Evolutionary conservation across 495 filamentous ascomycete genomes (phyloP).

Genomic region (Penicillium roqueforti): DNA sequence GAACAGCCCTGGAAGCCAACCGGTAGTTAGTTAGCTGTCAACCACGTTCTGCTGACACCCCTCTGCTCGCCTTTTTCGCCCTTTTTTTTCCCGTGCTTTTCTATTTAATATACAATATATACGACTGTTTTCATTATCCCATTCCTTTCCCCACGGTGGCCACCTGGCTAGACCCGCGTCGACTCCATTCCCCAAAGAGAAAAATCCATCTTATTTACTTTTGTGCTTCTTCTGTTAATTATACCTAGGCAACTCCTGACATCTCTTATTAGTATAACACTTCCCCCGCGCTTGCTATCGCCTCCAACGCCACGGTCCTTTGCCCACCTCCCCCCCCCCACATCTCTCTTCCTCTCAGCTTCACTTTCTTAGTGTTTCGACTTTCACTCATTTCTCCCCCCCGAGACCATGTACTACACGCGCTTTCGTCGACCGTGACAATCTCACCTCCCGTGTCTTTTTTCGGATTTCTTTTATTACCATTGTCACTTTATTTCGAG

Average conservation of each 20-base stretch:
- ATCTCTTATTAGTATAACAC: slow-evolving; percentile 8
- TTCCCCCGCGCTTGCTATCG: slow-evolving; percentile 17
- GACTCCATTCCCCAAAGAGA: slow-evolving; percentile 7
- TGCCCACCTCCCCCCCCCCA: slow-evolving; percentile 8
- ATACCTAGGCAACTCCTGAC: slow-evolving; percentile 3
- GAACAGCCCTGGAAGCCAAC: background rate
- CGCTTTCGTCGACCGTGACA: slow-evolving; percentile 23
- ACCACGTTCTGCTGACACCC: slow-evolving; percentile 11
- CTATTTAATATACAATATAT: slow-evolving; percentile 5
- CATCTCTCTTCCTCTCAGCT: background rate
- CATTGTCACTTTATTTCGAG: background rate
- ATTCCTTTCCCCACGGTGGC: slow-evolving; percentile 13
- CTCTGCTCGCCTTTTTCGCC: slow-evolving; percentile 2
- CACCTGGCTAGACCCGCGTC: slow-evolving; percentile 8
- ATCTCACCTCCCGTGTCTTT: slow-evolving; percentile 1
- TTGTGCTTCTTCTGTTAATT: slow-evolving; percentile 1
- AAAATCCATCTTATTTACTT: slow-evolving; percentile 9
- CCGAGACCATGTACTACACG: slow-evolving; percentile 23
- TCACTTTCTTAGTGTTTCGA: background rate
- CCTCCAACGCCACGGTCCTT: slow-evolving; percentile 22
- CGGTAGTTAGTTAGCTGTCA: slow-evolving; percentile 3
- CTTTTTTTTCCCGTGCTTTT: slow-evolving; percentile 8
- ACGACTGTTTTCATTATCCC: slow-evolving; percentile 6
- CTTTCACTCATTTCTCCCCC: background rate
- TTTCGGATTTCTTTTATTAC: background rate